phyloP scores from a whole-genome alignment of 2,329 filamentous ascomycete genomes.

The Aureobasidium sp. region DNA sequence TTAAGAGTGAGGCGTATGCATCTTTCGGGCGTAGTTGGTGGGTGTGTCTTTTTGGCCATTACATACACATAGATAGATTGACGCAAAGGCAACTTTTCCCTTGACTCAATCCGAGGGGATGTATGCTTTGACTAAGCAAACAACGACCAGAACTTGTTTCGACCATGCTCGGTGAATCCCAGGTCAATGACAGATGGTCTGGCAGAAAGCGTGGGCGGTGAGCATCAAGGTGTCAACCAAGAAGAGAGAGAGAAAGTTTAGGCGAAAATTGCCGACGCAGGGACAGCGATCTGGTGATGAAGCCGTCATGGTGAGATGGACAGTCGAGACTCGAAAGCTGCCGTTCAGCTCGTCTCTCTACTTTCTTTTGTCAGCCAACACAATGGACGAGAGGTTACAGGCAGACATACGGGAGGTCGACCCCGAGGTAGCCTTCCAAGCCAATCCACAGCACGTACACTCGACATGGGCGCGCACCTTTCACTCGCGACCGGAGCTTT shows the following conservation, averaged over 20 bases:
- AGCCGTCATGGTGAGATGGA: neutral
- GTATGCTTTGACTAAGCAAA: too few relatives aligned
- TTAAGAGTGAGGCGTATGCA: too few relatives aligned
- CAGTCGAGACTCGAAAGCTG: neutral
- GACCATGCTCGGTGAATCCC: too few relatives aligned
- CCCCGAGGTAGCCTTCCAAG: conserved; percentile 67
- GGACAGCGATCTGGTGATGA: neutral
- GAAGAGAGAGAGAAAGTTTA: neutral
- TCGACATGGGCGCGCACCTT: conserved; percentile 95
- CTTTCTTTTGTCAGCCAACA: conserved; percentile 2
- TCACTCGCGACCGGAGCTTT: conserved; percentile 81
- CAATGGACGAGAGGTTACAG: conserved; percentile 31
- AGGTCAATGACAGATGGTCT: too few relatives aligned
- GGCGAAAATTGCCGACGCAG: neutral
- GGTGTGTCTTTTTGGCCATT: too few relatives aligned
- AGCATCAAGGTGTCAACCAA: too few relatives aligned
- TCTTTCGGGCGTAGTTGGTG: too few relatives aligned
- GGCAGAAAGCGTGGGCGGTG: too few relatives aligned
- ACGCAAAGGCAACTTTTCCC: too few relatives aligned
- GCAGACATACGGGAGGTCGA: conserved; percentile 54
- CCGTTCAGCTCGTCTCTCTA: neutral
- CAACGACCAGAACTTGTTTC: too few relatives aligned
- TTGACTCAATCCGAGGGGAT: too few relatives aligned
- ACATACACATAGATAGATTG: too few relatives aligned
- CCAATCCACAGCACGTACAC: conserved; percentile 65